Conservation (phyloP, 768 basidiomycete species). For the Austroboletus eburneus region DNA sequence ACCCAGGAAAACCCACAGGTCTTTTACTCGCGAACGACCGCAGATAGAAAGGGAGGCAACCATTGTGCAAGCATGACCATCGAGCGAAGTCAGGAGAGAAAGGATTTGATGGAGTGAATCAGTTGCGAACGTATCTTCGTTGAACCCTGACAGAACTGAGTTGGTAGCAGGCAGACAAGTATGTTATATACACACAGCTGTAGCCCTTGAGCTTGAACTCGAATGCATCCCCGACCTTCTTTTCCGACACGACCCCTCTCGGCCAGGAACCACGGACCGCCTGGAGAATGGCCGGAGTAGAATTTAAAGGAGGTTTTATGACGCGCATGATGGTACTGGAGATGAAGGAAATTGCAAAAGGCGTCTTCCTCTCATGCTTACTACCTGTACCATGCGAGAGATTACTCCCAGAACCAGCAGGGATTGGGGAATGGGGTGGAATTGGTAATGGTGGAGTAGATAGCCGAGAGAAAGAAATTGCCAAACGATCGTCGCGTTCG, state of each 20-base stretch:
- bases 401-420: conserved; percentile 36
- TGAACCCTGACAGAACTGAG: conserved; percentile 53
- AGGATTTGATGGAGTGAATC: conserved; percentile 74
- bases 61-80: conserved; percentile 63
- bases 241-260: conserved; percentile 72
- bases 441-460: conserved; percentile 32
- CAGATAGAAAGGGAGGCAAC: conserved; percentile 68
- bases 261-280: conserved; percentile 78
- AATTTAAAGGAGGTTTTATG: conserved; percentile 68
- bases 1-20: conserved; percentile 75
- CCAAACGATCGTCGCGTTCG: conserved; percentile 68
- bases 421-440: conserved; percentile 36
- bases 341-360: conserved; percentile 72
- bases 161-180: conserved; percentile 15
- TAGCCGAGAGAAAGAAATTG: conserved; percentile 65
- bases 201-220: conserved; percentile 84
- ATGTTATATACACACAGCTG: conserved; percentile 49
- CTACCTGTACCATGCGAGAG: conserved; percentile 34
- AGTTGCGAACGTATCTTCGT: conserved; percentile 69
- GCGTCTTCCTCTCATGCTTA: conserved; percentile 36
- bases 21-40: conserved; percentile 68
- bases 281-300: conserved; percentile 77
- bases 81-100: conserved; percentile 59
- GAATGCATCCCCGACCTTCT: conserved; percentile 67
- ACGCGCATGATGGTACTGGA: conserved; percentile 68